phyloP scores from a whole-genome alignment of 495 filamentous ascomycete species.

The Penicillium longicatenatum region DNA sequence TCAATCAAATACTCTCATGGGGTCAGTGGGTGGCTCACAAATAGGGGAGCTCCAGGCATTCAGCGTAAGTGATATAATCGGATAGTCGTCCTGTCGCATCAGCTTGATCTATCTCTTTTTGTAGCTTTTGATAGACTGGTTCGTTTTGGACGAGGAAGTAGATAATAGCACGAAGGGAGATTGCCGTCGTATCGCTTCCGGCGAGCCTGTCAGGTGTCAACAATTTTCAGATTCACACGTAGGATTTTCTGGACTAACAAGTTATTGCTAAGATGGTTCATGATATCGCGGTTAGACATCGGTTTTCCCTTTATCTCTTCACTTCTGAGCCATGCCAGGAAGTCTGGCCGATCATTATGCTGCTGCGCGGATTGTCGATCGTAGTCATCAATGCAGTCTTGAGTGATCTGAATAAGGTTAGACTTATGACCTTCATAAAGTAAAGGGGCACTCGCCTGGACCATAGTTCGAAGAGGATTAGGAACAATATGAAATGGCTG shows the following conservation, averaged over 20 bases:
- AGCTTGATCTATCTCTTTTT: constrained; percentile 14
- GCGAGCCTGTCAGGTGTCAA: constrained; percentile 21
- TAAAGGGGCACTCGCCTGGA: constrained; percentile 2
- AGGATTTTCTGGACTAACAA: constrained; percentile 2
- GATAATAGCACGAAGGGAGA: constrained; percentile 44
- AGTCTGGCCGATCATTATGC: constrained; percentile 14
- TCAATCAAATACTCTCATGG: not conserved
- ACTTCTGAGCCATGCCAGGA: constrained; percentile 17
- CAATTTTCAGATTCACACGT: not conserved
- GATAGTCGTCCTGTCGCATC: constrained; percentile 5
- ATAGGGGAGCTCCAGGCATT: constrained; percentile 17
- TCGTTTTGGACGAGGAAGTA: constrained; percentile 49
- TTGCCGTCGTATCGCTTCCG: constrained; percentile 53
- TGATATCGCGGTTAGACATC: constrained; percentile 19
- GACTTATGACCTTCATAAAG: no score
- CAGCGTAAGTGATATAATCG: constrained; percentile 9
- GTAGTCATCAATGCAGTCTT: constrained; percentile 20
- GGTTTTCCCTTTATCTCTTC: constrained; percentile 19
- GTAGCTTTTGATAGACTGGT: constrained; percentile 1
- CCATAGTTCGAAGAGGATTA: constrained; percentile 17
- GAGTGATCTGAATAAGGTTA: no score
- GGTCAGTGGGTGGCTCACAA: constrained; percentile 2
- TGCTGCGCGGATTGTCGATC: constrained; percentile 1
- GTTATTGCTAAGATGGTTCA: constrained; percentile 23
- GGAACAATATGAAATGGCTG: constrained; percentile 13